Evolutionary conservation across 192 early-diverging fungal species (phyloP), one percentile per base, ranked within the genome.

Genomic region (Mortierella antarctica): DNA sequence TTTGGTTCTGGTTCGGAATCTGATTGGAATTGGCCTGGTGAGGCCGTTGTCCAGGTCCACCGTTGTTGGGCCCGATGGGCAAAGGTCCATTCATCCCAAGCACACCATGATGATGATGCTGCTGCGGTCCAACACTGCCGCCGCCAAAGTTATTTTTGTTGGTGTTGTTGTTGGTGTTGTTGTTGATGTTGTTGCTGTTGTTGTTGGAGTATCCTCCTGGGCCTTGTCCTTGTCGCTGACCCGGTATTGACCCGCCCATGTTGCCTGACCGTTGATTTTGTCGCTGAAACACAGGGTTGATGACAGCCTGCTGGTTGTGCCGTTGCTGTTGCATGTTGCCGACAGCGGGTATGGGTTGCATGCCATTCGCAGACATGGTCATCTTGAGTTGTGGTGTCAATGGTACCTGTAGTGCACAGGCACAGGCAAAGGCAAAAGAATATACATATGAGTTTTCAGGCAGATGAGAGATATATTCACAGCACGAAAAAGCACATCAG

Each of bases 281-380:
- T 5, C 56, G 40, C 9, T 59, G 63, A 31, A 79, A 79, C 9
- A 63, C 50, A 45, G 76, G 76, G n/a, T 79, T 79, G 48, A 71
- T 63, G 0, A 64, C 52, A 2, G 76, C 45, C 23, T 65, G 68
- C 18, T 44, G 42, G 56, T 62, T 68, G 47, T 52, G 51, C 44
- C 57, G 61, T 52, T 73, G 71, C 18, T 65, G 63, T 47, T 61
- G 71, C 14, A 71, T 53, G 49, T 49, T 49, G 13, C 53, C 65
- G 18, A 41, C 65, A 40, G 65, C 44, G 20, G 23, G 13, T 45
- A 67, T 67, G 7, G 57, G 68, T 17, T 51, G 67, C 17, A 44
- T 50, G 11, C 65, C 65, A 31, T 51, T 51, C 18, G 52, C 18
- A 17, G 49, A 52, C 65, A 67, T 67, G 12, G 42, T 23, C 54